Evolutionary conservation across 306 rosid genomes (phyloP), one percentile per base, ranked within the genome.

Genomic region (Dalbergia oliveri): DNA sequence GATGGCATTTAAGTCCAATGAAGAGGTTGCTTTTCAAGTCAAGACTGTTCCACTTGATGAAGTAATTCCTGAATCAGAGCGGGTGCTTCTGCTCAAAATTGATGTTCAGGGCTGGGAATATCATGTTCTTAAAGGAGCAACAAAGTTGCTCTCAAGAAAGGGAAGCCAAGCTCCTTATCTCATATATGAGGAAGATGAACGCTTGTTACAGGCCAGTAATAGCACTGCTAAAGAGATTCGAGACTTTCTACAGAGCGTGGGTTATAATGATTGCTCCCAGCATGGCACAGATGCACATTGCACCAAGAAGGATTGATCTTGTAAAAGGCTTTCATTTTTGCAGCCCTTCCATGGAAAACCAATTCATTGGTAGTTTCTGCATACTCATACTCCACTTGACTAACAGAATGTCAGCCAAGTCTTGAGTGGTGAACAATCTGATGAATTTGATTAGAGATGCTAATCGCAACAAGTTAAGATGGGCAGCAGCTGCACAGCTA

Each of bases 31-130:
- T 72, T 82, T 96, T 81, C 91, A 93, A 87, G 97, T 96, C 31
- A 87, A 81, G 69, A 85, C 99, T 44, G 74, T 93, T 41, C 99
- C 97, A 35, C 94, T 93, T 39, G 94, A 96, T 66, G 91, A 91
- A 66, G 89, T 90, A 75, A 89, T 96, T 81, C 97, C 89, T 0
- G 85, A 91, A 61, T 84, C 91, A 3, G 92, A 88, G 77, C 80
- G 67, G 7, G 99, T 93, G 77, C 89, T 96, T 72, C 76, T 93
- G 77, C 90, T 96, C 33, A 96, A 96, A 81, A 91, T 96, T 54
- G 99, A 96, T 61, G 99, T 96, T 63, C 99, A 96, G 83, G 99
- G 99, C 21, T 96, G 99, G 99, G 99, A 96, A 75, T 86, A 89
- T 88, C 98, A 96, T 73, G 99, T 93, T 44, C 99, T 96, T 34